A percentile compares a stretch with the other conserved stretches of the same genome.
Evolutionary conservation across 371 early-diverging fungal species (phyloP).

Genomic region (Mucor circinelloides): DNA sequence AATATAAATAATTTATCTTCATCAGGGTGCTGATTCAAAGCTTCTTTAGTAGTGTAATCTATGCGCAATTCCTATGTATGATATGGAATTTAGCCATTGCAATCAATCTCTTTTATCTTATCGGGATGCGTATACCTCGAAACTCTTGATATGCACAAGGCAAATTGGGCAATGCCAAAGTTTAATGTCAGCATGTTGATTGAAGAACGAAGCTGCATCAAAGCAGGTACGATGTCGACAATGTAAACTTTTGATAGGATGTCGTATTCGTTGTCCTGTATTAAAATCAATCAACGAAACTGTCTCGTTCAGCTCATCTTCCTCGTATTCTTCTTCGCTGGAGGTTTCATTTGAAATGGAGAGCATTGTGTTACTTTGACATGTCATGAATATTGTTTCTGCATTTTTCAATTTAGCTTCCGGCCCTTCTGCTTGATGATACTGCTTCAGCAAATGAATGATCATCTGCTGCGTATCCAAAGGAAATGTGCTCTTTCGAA

Average conservation of each 20-base stretch:
- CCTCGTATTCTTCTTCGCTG: conserved; percentile 6
- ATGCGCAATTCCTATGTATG: conserved; percentile 17
- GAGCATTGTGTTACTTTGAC: background rate
- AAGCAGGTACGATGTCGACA: conserved; percentile 23
- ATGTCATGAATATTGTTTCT: conserved; percentile 17
- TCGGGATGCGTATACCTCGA: conserved; percentile 13
- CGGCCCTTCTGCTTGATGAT: background rate
- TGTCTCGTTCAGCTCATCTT: background rate
- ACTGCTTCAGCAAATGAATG: conserved; percentile 18
- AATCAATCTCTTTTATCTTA: background rate
- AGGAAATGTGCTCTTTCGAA: conserved; percentile 17
- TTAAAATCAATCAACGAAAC: conserved; percentile 10
- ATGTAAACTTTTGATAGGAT: conserved; percentile 19
- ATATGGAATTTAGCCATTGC: background rate
- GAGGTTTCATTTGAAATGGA: background rate
- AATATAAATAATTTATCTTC: conserved; percentile 13
- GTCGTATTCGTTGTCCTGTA: conserved; percentile 11
- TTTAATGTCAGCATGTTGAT: conserved; percentile 14
- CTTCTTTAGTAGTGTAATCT: conserved; percentile 16
- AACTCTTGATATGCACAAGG: conserved; percentile 26
- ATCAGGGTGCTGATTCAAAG: conserved; percentile 8
- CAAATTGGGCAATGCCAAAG: conserved; percentile 31
- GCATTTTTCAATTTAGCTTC: conserved; percentile 2
- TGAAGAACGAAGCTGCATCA: conserved; percentile 23
- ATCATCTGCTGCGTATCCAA: conserved; percentile 12